Conservation (phyloP, 2,329 filamentous ascomycete species). For the Aspergillus latus region DNA sequence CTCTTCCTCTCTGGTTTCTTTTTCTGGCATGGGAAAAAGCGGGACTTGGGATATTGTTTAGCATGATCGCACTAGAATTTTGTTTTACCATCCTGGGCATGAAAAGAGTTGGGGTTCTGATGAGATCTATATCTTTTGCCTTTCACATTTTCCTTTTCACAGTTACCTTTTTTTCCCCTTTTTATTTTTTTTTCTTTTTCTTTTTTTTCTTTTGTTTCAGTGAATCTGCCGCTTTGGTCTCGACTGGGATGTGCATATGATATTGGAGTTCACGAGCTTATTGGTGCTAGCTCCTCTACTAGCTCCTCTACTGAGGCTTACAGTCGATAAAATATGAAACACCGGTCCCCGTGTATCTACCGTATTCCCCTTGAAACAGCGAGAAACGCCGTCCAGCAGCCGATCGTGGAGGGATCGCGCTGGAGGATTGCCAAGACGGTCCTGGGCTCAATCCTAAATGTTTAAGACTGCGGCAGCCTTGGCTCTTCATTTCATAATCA, state of each 20-base stretch:
- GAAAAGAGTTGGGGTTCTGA: neutral
- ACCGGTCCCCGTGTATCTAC: no score
- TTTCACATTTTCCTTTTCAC: no score
- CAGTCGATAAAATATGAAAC: neutral
- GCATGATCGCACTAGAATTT: conserved; percentile 15
- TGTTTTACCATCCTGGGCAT: neutral
- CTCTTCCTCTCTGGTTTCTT: conserved; percentile 1
- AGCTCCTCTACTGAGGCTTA: neutral
- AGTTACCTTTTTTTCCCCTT: no score
- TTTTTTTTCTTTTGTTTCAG: neutral
- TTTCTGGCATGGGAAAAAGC: conserved; percentile 18
- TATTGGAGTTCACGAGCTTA: conserved; percentile 7
- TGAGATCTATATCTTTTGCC: neutral
- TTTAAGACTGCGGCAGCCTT: neutral
- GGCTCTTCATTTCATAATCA: neutral
- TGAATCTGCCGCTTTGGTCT: neutral
- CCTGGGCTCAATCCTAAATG: neutral
- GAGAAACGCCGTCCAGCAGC: no score
- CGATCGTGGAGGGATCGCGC: neutral
- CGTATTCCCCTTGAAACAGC: no score
- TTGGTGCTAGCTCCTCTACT: neutral
- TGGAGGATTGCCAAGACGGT: conserved; percentile 7
- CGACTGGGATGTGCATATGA: conserved; percentile 1
- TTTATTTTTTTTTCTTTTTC: conserved; percentile 2
- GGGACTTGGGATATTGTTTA: conserved; percentile 17